Percentiles rank a stretch among this genome's conserved stretches.
Evolutionary conservation across 108 stramenopile genomes (phyloP).

Genomic region (Schizochytrium sp.): DNA sequence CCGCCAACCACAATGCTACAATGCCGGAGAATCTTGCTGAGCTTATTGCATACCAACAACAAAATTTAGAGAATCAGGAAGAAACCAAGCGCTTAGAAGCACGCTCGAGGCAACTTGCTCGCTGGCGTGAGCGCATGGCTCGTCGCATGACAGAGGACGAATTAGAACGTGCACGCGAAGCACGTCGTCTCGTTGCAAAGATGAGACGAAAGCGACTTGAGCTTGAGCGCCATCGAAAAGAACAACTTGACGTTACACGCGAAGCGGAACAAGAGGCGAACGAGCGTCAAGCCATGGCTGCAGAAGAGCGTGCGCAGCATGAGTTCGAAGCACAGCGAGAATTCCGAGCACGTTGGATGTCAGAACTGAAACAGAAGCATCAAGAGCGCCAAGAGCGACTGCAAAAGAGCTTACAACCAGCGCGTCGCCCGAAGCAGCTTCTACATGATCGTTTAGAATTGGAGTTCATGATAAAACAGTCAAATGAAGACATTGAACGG

Average conservation of each 20-base stretch:
- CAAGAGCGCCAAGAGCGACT: background rate
- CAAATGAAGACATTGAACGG: background rate
- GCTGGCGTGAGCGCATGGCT: constrained; percentile 24
- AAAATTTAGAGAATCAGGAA: background rate
- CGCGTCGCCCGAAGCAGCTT: background rate
- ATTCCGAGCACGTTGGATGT: background rate
- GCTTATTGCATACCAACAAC: background rate
- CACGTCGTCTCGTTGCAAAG: background rate
- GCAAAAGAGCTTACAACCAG: background rate
- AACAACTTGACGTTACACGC: background rate
- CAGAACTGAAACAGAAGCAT: background rate
- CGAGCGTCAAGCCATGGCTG: background rate
- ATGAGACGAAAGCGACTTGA: background rate
- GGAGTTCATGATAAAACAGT: background rate
- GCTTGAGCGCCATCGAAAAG: background rate
- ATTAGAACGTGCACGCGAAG: constrained; percentile 8
- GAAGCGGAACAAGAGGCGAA: constrained; percentile 7
- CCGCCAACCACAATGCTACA: background rate
- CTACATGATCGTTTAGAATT: background rate
- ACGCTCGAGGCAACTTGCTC: background rate
- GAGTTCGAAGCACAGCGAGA: background rate
- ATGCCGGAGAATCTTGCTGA: background rate
- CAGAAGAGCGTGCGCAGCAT: background rate
- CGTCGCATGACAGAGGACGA: constrained; percentile 6
- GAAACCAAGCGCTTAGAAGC: background rate